Evolutionary conservation across 2,329 filamentous ascomycete species (phyloP), one percentile per base, ranked within the genome.

Genomic region (Kalmusia sp.): DNA sequence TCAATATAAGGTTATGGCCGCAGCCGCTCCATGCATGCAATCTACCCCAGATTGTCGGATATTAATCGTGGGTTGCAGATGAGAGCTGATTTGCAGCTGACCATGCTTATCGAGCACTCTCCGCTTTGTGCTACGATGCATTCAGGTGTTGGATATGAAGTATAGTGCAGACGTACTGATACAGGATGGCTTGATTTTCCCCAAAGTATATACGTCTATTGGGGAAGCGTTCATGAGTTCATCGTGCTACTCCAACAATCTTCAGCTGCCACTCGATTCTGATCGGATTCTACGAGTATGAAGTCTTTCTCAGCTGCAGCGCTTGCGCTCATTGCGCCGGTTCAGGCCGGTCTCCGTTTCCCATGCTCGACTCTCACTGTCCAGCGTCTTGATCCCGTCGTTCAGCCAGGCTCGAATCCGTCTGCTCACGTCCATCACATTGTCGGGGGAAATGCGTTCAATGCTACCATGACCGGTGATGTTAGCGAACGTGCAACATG

Each of bases 361-460:
- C 64, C 64, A 49, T 68, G 63, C 49, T 66, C 63, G 14, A 68
- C 64, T 5, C 52, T 68, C 40, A 68, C 63, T 35, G 51, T 65
- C 35, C 61, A 68, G 31, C 64, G 64, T 24, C 58, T 68, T 40
- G 64, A 68, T 40, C 64, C 64, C 15, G 63, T 55, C 22, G 65
- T 56, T 24, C 50, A 68, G 38, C 65, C 65, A 8, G 65, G 65
- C 25, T 44, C 51, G 1, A 41, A 43, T 8, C 65, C 65, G 5
- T 59, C 65, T 3, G 30, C 65, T 9, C 65, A 68, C 44, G 59
- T 68, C 14, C 65, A 68, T 43, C 65, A 68, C 47, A 68, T 68
- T 37, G 63, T 68, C 3, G 65, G 65, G 30, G 65, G 65, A 27
- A 68, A 68, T 58, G 62, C 65, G 5, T 68, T 68, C 57, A 66